Base-by-base conservation (phyloP, 345 rosid genomes). In the Salix brachista region DNA sequence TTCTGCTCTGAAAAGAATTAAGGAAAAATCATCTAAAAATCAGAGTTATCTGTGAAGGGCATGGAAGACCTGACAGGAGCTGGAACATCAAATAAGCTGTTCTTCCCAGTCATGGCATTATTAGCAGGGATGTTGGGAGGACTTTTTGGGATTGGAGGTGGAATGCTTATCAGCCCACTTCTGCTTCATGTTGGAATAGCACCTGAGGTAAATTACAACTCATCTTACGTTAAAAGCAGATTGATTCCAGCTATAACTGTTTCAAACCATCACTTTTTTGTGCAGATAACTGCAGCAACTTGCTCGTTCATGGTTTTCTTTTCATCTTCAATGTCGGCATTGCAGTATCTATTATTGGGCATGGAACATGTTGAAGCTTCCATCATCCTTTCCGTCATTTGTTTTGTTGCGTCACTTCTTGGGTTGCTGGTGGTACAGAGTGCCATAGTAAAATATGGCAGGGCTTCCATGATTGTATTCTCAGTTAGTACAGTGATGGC, bases 91-190 rank as follows among this genome's bases (percentile, higher is more conserved):
- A 86, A 82, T 84, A 82, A 78, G 79, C 65, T 84, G 69, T 77
- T 82, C 21, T 90, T 93, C 80, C 97, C 97, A 3, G 8, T 80
- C 42, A 93, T 90, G 94, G 93, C 97, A 18, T 79, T 91, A 6
- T 34, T 89, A 74, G 97, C 99, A 3, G 99, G 99, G 64, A 73
- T 88, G 8, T 54, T 95, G 71, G 99, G 96, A 19, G 96, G 99
- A 75, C 83, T 90, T 77, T 95, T 93, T 4, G 99, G 98, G 50
- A 90, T 95, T 71, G 99, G 99, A 60, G 97, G 99, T 8, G 98
- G 94, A 50, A 91, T 93, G 97, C 91, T 93, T 34, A 90, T 90
- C 71, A 93, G 92, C 78, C 98, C 91, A 23, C 97, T 95, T 80
- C 99, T 95, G 66, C 92, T 95, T 48, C 96, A 89, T 23, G 89